These are phyloP conservation scores for Sphaceloma murrayae DNA, from an alignment of 2,329 filamentous ascomycete genomes.

Conservation along the genomic window DNA sequence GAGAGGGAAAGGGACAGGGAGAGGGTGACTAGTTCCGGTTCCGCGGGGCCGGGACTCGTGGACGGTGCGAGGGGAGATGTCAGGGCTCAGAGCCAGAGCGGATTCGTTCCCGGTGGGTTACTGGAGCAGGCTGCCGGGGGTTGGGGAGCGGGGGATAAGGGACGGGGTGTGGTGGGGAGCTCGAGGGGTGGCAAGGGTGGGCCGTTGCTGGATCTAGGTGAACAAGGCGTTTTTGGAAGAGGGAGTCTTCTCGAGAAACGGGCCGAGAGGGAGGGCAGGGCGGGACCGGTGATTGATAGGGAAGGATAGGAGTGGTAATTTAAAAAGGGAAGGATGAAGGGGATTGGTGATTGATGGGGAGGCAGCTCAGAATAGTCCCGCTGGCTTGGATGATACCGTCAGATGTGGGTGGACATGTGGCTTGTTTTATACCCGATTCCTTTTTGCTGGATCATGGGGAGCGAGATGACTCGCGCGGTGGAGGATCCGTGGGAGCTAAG, in stretches of 20 bases:
- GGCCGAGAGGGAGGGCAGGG: slow-evolving; percentile 22
- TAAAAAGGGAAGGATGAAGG: too few species aligned
- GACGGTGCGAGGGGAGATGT: background rate
- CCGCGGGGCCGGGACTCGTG: background rate
- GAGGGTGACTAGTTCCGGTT: background rate
- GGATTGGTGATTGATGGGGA: too few species aligned
- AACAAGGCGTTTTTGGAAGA: slow-evolving; percentile 35
- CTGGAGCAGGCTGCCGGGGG: slow-evolving; percentile 32
- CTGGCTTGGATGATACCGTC: too few species aligned
- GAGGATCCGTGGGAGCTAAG: too few species aligned
- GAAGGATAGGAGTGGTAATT: too few species aligned
- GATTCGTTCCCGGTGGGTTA: slow-evolving; percentile 39
- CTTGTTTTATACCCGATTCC: too few species aligned
- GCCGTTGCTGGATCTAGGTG: slow-evolving; percentile 37
- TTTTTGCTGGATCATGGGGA: too few species aligned
- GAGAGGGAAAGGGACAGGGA: slow-evolving; percentile 3
- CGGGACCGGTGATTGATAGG: slow-evolving; percentile 31
- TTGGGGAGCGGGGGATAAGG: slow-evolving; percentile 28
- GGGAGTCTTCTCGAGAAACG: slow-evolving; percentile 41
- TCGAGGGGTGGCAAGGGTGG: slow-evolving; percentile 31
- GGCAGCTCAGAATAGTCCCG: too few species aligned
- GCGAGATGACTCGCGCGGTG: too few species aligned
- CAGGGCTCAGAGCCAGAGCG: slow-evolving; percentile 20
- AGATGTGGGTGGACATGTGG: too few species aligned
- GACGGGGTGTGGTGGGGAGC: slow-evolving; percentile 35